These are phyloP conservation scores for Amphirosellinia nigrospora DNA, from an alignment of 495 filamentous ascomycete genomes.

Conservation along the genomic window DNA sequence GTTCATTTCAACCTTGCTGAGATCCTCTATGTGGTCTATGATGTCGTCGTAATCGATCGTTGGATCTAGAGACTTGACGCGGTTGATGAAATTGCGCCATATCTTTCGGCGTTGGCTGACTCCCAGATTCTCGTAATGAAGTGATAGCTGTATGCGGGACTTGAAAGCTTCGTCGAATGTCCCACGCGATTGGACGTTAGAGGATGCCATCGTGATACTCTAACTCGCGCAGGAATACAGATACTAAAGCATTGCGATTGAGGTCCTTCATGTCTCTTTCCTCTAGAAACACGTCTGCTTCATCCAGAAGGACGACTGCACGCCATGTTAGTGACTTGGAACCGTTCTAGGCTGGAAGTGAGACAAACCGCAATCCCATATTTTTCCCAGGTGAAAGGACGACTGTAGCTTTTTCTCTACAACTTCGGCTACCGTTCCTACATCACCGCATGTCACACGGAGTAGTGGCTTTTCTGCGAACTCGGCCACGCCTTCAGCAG, in stretches of 20 bases:
- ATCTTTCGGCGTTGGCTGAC: constrained; percentile 31
- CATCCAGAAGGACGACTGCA: constrained; percentile 29
- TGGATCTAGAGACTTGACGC: constrained; percentile 26
- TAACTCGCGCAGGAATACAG: constrained; percentile 43
- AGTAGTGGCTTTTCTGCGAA: constrained; percentile 50
- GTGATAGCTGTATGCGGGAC: constrained; percentile 51
- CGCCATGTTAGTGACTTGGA: not conserved
- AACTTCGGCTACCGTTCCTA: constrained; percentile 47
- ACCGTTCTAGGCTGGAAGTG: not conserved
- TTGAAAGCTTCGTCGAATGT: constrained; percentile 55
- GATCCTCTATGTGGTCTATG: constrained; percentile 3
- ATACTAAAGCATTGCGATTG: constrained; percentile 12
- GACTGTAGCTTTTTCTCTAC: constrained; percentile 52
- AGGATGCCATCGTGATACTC: constrained; percentile 50
- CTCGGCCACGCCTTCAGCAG: constrained; percentile 55
- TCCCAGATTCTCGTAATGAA: constrained; percentile 38
- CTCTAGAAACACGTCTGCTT: constrained; percentile 59
- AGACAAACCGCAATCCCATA: constrained; percentile 40
- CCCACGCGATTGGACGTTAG: constrained; percentile 41
- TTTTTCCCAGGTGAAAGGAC: constrained; percentile 49
- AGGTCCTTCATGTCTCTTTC: constrained; percentile 30
- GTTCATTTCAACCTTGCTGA: constrained; percentile 42
- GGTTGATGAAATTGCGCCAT: constrained; percentile 34
- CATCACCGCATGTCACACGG: constrained; percentile 54
- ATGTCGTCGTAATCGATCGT: constrained; percentile 36